Base-by-base conservation (phyloP, 106 monocot genomes). In the Dendrobium chrysotoxum region DNA sequence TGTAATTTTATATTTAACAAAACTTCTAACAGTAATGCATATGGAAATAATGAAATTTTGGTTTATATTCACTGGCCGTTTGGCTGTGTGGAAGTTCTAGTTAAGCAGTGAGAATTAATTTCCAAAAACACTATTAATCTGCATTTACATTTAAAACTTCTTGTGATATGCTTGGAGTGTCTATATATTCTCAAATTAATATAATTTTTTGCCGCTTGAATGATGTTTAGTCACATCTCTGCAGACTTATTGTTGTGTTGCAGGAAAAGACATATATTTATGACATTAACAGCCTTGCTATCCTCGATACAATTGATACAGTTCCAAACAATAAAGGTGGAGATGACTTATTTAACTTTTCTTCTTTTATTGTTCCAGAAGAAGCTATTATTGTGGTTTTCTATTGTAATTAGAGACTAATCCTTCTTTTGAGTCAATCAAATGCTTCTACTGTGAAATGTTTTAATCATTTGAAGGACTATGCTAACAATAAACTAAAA, bases 231-330 rank as follows among this genome's bases (percentile, higher is more conserved):
- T 74, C 13, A 8, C 28, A 41, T 40, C 7, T 71, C 12, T 85
- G 87, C 94, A 97, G 94, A 85, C 88, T 94, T 85, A 80, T 97
- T 78, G 91, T 92, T 21, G 82, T 97, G 79, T 88, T 97, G 86
- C 97, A 86, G 87, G 92, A 94, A 18, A 97, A 88, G 78, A 87
- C 91, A 18, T 97, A 86, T 85, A 88, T 97, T 55, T 97, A 97
- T 86, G 94, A 97, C 50, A 81, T 91, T 44, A 92, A 94, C 79
- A 92, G 86, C 80, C 80, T 91, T 44, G 78, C 85, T 78, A 94
- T 94, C 40, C 77, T 94, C 81, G 92, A 97, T 65, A 88, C 86
- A 25, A 92, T 97, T 78, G 94, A 94, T 79, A 97, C 97, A 26
- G 91, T 91, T 35, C 86, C 88, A 35, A 97, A 97, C 78, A 76